phyloP scores from a whole-genome alignment of 495 filamentous ascomycete species.

The Neurospora tetrasperma region DNA sequence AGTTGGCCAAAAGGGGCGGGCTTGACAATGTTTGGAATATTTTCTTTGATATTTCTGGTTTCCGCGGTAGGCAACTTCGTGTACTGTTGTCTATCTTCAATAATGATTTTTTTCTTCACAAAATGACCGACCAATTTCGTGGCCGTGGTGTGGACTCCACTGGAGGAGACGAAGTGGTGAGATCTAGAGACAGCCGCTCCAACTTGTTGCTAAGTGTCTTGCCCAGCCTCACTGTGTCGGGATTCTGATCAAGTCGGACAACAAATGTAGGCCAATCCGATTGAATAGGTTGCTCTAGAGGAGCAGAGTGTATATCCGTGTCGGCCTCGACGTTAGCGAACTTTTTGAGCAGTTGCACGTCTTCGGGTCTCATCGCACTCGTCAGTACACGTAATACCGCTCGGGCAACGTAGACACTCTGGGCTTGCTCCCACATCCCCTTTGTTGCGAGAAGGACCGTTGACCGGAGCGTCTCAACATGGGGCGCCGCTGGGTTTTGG shows the following conservation, averaged over 20 bases:
- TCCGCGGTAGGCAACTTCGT: background rate
- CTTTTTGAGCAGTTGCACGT: conserved; percentile 13
- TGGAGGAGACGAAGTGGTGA: background rate
- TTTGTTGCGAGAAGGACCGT: conserved; percentile 27
- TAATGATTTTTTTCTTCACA: background rate
- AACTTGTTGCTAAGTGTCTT: conserved; percentile 9
- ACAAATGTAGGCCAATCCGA: conserved; percentile 18
- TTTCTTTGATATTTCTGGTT: background rate
- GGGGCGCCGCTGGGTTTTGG: conserved; percentile 1
- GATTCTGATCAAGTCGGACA: conserved; percentile 8
- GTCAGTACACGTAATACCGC: conserved; percentile 15
- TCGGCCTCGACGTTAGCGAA: conserved; percentile 15
- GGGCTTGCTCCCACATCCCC: conserved; percentile 27
- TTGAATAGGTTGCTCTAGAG: conserved; percentile 15
- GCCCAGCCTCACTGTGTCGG: conserved; percentile 4
- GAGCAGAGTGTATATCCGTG: conserved; percentile 8
- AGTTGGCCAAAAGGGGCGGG: background rate
- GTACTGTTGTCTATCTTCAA: background rate
- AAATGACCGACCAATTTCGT: background rate
- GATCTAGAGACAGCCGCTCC: conserved; percentile 10
- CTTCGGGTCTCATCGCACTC: conserved; percentile 14
- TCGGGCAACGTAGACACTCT: conserved; percentile 19
- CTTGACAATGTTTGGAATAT: background rate
- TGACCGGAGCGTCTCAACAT: conserved; percentile 20
- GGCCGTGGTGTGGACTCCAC: background rate